phyloP scores from a whole-genome alignment of 257 asterid species.

The Scutellaria barbata region DNA sequence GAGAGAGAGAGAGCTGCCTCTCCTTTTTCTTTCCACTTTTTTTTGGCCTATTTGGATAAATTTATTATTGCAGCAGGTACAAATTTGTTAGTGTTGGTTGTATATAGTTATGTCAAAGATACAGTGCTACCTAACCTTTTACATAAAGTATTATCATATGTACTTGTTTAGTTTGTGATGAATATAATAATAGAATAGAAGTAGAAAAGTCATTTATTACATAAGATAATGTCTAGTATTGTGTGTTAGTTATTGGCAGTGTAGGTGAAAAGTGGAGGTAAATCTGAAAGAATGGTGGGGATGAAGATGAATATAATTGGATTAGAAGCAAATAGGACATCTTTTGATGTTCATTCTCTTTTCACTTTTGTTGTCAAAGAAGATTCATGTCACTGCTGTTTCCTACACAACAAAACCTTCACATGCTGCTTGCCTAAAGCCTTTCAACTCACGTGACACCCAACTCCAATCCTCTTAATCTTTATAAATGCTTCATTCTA shows the following conservation, averaged over 20 bases:
- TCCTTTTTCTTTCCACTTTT: slow-evolving; percentile 32
- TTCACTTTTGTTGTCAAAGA: slow-evolving; percentile 32
- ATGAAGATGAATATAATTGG: slow-evolving; percentile 23
- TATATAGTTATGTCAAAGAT: slow-evolving; percentile 20
- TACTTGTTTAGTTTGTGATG: neutral
- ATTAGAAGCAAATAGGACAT: neutral
- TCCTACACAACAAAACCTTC: slow-evolving; percentile 33
- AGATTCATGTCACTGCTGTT: slow-evolving; percentile 34
- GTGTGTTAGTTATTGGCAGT: neutral
- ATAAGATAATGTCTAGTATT: neutral
- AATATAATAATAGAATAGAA: neutral
- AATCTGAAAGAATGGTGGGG: neutral
- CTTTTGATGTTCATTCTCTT: slow-evolving; percentile 24
- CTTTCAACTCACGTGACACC: neutral
- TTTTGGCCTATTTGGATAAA: slow-evolving; percentile 6
- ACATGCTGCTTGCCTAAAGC: slow-evolving; percentile 38
- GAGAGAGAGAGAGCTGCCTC: neutral
- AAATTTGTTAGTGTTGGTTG: slow-evolving; percentile 33
- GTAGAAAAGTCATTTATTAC: neutral
- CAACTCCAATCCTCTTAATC: too few species aligned
- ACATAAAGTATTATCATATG: neutral
- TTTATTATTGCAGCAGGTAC: neutral
- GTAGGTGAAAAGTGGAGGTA: slow-evolving; percentile 22
- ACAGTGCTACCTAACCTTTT: neutral
- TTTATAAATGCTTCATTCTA: too few species aligned